These are phyloP conservation scores for Ophiobolus disseminans DNA, from an alignment of 2,329 filamentous ascomycete genomes.

Conservation along the genomic window DNA sequence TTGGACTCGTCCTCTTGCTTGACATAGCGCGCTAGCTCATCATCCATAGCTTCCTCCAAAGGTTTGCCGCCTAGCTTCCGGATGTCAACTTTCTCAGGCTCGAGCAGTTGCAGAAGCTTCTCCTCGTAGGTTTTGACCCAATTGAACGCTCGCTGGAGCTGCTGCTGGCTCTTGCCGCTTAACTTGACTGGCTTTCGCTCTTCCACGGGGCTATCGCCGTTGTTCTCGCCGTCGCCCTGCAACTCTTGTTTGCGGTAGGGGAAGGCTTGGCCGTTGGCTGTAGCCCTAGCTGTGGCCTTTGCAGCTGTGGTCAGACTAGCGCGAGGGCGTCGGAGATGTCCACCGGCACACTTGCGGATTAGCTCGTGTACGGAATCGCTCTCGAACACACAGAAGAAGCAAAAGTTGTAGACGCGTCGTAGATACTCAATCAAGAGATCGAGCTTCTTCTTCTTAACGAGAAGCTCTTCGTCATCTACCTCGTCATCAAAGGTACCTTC, in stretches of 20 bases:
- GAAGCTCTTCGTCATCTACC: conserved; percentile 84
- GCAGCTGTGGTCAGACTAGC: conserved; percentile 83
- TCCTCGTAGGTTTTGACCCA: conserved; percentile 99
- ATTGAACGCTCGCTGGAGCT: conserved; percentile 92
- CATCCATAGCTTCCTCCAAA: conserved; percentile 82
- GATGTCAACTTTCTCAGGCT: conserved; percentile 85
- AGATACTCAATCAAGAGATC: conserved; percentile 96
- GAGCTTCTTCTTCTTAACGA: conserved; percentile 95
- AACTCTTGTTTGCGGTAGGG: conserved; percentile 78
- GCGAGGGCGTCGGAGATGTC: conserved; percentile 91
- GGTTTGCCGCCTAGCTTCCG: conserved; percentile 90
- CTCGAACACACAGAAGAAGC: conserved; percentile 99
- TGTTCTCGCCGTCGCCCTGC: conserved; percentile 69
- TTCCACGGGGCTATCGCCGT: conserved; percentile 70
- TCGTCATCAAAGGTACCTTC: conserved; percentile 75
- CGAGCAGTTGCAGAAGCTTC: conserved; percentile 89
- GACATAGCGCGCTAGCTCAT: conserved; percentile 85
- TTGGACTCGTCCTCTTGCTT: conserved; percentile 99
- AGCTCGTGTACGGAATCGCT: conserved; percentile 97
- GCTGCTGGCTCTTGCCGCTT: conserved; percentile 81
- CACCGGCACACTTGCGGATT: conserved; percentile 92
- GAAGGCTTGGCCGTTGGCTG: conserved; percentile 81
- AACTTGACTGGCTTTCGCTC: conserved; percentile 72
- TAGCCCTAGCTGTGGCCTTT: conserved; percentile 84
- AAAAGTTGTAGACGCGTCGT: conserved; percentile 96